Base-by-base conservation (phyloP, 208 protist genomes). In the Trypanosoma theileri region DNA sequence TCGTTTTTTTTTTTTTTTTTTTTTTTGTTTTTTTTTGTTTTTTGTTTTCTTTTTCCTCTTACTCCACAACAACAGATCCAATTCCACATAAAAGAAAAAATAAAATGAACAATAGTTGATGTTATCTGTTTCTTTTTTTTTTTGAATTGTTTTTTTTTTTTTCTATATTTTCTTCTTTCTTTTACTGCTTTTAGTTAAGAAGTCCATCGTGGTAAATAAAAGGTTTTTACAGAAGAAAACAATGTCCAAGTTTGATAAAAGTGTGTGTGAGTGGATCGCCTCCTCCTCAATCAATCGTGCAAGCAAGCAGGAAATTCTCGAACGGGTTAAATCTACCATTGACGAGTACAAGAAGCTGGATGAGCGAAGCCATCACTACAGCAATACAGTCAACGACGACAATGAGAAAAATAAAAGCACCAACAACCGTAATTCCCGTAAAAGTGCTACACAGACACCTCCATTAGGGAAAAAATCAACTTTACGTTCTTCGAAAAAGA, bases 241-340 rank as follows among this genome's bases (percentile, higher is more conserved):
- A 35, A 91, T 94, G 88, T 94, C 88, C n/a, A 28, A 63, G 13
- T 91, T 94, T 66, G 88, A 91, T 72, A 89, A 90, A 58, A 56
- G 77, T 26, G 82, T 89, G 1, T 76, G 73, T 7, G 35, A 85
- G 52, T 84, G 86, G 82, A 41, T 91, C 46, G 77, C 62, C 54
- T 59, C 59, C 24, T 61, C 80, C 17, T 46, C 10, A 2, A 48
- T 88, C 22, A 31, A 79, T 7, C 66, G 65, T n/a, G 57, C 69
- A n/a, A 73, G 51, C 7, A 81, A 86, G 28, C 58, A 75, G 44
- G 41, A 73, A 22, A 81, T 94, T 4, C 65, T 91, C 50, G 66
- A 69, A 21, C 79, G 73, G 40, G 81, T 91, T 22, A 72, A 59
- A n/a, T 40, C 59, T 11, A 79, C 62, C 59, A 74, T 94, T 31